Evolutionary conservation across 2,329 filamentous ascomycete species (phyloP), one percentile per base, ranked within the genome.

Genomic region (Aplosporella prunicola): DNA sequence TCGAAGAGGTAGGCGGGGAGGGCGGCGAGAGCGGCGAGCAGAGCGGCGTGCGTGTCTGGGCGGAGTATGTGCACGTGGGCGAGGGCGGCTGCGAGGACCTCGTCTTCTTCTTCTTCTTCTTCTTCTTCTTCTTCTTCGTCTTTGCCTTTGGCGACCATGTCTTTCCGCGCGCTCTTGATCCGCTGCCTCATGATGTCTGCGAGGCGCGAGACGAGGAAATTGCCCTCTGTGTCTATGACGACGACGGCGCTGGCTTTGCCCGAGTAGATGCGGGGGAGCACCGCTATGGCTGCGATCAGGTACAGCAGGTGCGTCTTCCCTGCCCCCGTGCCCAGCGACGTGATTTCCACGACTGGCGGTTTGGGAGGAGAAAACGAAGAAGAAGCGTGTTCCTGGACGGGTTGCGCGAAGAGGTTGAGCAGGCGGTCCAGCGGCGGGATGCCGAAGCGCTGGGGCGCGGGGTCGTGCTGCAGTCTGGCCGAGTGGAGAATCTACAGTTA

Each of bases 231-330:
- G 50, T 80, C 75, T 29, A 78, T 54, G 45, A 76, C 63, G 5
- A 78, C 57, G 9, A 75, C 64, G 5, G 72, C 59, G 8, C 66
- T 59, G 20, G 61, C 57, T 33, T 64, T 64, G 13, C 74, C 72
- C 17, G 56, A 51, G 35, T 51, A 45, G 9, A 14, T 14, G 14
- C 41, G 35, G 1, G 74, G 73, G 1, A 80, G 60, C 7, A 76
- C 58, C 22, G 69, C 64, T 8, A 64, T 48, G 2, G 68, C 64
- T 18, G 64, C 63, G 26, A 79, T 54, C 42, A 72, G 65, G 55
- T 78, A 76, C 23, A 80, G 57, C 0, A 80, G 51, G 23, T 73
- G 68, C 1, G 75, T 72, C 54, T 77, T 78, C 8, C 76, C 76
- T 9, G 65, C 59, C 17, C 64, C 66, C 3, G 72, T 58, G 9